Evolutionary conservation across 2,329 filamentous ascomycete species (phyloP).

Genomic region (Colletotrichum cereale): DNA sequence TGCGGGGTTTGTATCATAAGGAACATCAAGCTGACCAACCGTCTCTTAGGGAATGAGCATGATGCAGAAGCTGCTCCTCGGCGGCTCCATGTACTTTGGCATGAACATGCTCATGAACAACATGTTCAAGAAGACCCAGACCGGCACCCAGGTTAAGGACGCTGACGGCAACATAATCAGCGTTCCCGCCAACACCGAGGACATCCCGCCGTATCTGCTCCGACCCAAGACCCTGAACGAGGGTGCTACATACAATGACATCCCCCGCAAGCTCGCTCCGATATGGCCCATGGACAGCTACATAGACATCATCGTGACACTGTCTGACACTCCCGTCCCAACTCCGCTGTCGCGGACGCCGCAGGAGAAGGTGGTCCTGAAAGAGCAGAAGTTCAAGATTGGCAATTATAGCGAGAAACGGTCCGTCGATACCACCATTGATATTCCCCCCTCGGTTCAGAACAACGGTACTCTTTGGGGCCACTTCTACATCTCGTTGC

Average conservation of each 20-base stretch:
- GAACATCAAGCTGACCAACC: slow-evolving; percentile 14
- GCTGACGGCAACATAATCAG: slow-evolving; percentile 65
- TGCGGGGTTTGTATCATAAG: slow-evolving; percentile 8
- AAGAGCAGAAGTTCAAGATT: slow-evolving; percentile 84
- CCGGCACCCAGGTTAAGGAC: slow-evolving; percentile 62
- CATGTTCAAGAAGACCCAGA: slow-evolving; percentile 61
- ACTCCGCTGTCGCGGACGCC: slow-evolving; percentile 75
- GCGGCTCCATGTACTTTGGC: slow-evolving; percentile 68
- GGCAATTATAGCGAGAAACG: slow-evolving; percentile 85
- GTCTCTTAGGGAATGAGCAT: slow-evolving; percentile 52
- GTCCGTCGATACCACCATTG: slow-evolving; percentile 80
- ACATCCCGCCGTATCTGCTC: slow-evolving; percentile 74
- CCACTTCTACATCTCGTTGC: slow-evolving; percentile 89
- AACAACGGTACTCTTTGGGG: slow-evolving; percentile 94
- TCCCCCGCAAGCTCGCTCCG: slow-evolving; percentile 81
- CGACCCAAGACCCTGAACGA: slow-evolving; percentile 72
- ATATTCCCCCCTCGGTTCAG: slow-evolving; percentile 83
- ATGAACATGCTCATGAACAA: slow-evolving; percentile 70
- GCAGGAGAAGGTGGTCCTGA: slow-evolving; percentile 77
- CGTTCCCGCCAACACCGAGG: slow-evolving; percentile 65
- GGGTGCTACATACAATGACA: slow-evolving; percentile 71
- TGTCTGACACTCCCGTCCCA: slow-evolving; percentile 80
- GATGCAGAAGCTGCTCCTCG: slow-evolving; percentile 61
- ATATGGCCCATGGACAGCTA: slow-evolving; percentile 87
- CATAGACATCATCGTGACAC: slow-evolving; percentile 86